A percentile compares a stretch with the other conserved stretches of the same genome.
phyloP scores from a whole-genome alignment of 257 asterid genomes.

The Nicotiana noctiflora region DNA sequence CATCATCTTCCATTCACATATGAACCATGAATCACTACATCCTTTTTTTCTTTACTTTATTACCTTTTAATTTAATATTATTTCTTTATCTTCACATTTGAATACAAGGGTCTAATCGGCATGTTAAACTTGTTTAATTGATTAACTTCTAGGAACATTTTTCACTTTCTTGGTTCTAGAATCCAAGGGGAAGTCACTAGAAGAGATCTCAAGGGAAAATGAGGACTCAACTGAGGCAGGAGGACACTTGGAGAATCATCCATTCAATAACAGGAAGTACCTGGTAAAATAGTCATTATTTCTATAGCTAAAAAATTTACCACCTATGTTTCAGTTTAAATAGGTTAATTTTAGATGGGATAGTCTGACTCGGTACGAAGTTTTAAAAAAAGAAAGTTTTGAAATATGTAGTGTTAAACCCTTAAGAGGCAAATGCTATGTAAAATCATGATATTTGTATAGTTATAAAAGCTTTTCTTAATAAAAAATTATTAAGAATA shows the following conservation, averaged over 20 bases:
- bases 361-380: no score
- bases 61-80: not conserved
- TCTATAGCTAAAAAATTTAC: no score
- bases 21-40: not conserved
- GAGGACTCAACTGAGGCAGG: slow-evolving; percentile 5
- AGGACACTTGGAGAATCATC: not conserved
- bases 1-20: not conserved
- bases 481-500: no score
- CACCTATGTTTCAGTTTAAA: no score
- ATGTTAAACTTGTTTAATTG: no score
- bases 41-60: not conserved
- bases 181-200: slow-evolving; percentile 52
- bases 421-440: no score
- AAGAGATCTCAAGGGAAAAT: not conserved
- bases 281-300: not conserved
- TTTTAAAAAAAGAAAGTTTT: no score
- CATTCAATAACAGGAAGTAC: not conserved
- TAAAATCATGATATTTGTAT: no score
- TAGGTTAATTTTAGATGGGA: no score
- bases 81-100: not conserved
- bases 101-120: no score
- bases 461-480: no score
- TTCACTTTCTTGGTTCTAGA: slow-evolving; percentile 56
- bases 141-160: slow-evolving; percentile 27
- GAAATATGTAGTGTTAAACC: no score